Evolutionary conservation across 2,329 filamentous ascomycete species (phyloP), one percentile per base, ranked within the genome.

Genomic region (Daldinia sp.): DNA sequence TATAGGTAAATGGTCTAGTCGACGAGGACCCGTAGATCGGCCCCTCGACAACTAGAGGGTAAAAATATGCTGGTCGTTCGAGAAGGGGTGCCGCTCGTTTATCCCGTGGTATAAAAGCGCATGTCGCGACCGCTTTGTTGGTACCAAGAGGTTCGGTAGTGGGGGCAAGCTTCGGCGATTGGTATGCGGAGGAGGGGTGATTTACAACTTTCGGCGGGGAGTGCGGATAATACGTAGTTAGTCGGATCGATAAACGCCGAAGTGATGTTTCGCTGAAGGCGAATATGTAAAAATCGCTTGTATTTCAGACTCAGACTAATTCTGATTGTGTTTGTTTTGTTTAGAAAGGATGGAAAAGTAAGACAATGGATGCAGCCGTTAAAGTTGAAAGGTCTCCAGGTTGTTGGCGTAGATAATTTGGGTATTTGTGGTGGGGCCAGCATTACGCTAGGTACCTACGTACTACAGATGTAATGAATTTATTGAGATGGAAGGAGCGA

Each of bases 141-240:
- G 63, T 54, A 15, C 13, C 10, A 35, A 48, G 23, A 56, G 35
- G 13, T 30, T 23, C 12, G 42, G 18, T 53, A 30, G 26, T 53
- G 53, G 20, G 33, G 46, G 44, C 20, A 54, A 41, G 12, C 37
- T 33, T 63, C 37, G 44, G 59, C 54, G 53, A 5, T 20, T 48
- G 20, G 42, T 35, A 51, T 63, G 15, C 33, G 28, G 28, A 58
- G 55, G 55, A 46, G 41, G 37, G 55, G 55, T 35, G 55, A 6
- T 51, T 10, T 35, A 9, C 13, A 50, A 50, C 15, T 30, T 26
- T n/a, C n/a, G 26, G 26, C 46, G 26, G 46, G 46, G 46, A 18
- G 46, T 50, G 2, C 18, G 6, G 26, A 50, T 13, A 30, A 50
- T 12, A n/a, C 2, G 13, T 12, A n/a, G 20, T 23, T 23, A 51